Base-by-base conservation (phyloP, 2,329 filamentous ascomycete genomes). In the Grosmannia penicillata region DNA sequence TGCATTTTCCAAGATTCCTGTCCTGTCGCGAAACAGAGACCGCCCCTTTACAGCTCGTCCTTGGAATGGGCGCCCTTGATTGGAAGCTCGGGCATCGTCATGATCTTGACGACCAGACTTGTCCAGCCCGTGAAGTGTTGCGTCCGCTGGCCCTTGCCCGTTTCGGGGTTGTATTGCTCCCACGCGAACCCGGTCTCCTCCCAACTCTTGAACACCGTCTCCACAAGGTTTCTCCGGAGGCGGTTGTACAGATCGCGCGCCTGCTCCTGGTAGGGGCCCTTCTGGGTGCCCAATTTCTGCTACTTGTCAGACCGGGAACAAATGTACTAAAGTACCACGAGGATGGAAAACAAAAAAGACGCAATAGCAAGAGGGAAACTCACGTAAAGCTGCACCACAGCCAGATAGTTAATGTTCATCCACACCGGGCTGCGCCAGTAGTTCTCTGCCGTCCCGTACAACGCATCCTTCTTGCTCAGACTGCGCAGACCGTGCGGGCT, bases 41-140 rank as follows among this genome's bases (percentile, higher is more conserved):
- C n/a, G n/a, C n/a, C n/a, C n/a, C 26, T 17, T 37, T 48, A 73
- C 39, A 73, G 51, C 56, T 73, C 70, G 47, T 72, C 68, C 46
- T 53, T 58, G 17, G 39, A 50, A 33, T 57, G 56, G 23, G 46
- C 50, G 29, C 35, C 35, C n/a, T 30, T 36, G 15, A 45, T 49
- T 26, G 40, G 46, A 18, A 84, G 53, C 49, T 93, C 80, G 7
- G 85, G 82, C 84, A 98, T 89, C 33, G 76, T 75, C 86, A 96
- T 94, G 48, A 98, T 84, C 66, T 94, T 95, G 33, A 96, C 87
- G 34, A 96, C 83, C 59, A 96, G 65, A 56, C 85, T 94, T n/a
- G 91, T 98, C 91, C 91, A 98, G 36, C 91, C 91, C 0, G 91
- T 95, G 56, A 98, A 98, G 59, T 96, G 89, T 66, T 95, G 86